phyloP scores from a whole-genome alignment of 202 grass and related monocot genomes.

The Setaria viridis region DNA sequence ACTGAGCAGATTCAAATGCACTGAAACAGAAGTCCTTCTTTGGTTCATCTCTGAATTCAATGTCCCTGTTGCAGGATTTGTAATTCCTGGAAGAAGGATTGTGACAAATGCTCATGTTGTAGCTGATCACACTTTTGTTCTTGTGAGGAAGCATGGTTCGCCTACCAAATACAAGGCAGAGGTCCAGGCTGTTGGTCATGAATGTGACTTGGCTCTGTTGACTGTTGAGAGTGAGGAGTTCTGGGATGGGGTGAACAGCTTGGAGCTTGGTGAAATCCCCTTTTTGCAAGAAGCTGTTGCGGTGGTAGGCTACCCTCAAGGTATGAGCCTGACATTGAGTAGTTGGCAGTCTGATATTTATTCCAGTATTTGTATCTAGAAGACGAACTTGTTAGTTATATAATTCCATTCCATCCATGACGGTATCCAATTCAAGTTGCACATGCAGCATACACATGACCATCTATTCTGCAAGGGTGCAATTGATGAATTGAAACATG shows the following conservation, averaged over 20 bases:
- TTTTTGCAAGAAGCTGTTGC: constrained; percentile 96
- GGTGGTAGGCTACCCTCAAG: constrained; percentile 97
- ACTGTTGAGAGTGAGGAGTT: constrained; percentile 88
- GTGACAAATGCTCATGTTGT: constrained; percentile 96
- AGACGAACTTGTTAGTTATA: constrained; percentile 31
- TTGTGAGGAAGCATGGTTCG: constrained; percentile 96
- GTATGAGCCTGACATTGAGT: constrained; percentile 46
- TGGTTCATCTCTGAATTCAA: constrained; percentile 37
- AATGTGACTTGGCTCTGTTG: constrained; percentile 91
- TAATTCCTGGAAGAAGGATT: constrained; percentile 75
- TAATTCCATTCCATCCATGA: constrained; percentile 17
- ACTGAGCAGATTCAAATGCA: constrained; percentile 16
- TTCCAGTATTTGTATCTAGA: constrained; percentile 36
- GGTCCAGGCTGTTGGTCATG: constrained; percentile 88
- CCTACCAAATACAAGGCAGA: constrained; percentile 95
- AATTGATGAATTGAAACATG: constrained; percentile 2
- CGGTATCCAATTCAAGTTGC: constrained; percentile 10
- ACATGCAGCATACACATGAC: background rate
- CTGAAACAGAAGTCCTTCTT: constrained; percentile 9
- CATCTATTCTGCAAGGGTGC: constrained; percentile 22
- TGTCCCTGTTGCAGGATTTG: constrained; percentile 75
- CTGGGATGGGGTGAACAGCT: constrained; percentile 94
- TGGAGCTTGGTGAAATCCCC: constrained; percentile 93
- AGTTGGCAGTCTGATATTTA: constrained; percentile 3
- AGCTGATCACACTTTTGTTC: constrained; percentile 96